Evolutionary conservation across 768 basidiomycete species (phyloP).

Genomic region (Termitomyces sp.): DNA sequence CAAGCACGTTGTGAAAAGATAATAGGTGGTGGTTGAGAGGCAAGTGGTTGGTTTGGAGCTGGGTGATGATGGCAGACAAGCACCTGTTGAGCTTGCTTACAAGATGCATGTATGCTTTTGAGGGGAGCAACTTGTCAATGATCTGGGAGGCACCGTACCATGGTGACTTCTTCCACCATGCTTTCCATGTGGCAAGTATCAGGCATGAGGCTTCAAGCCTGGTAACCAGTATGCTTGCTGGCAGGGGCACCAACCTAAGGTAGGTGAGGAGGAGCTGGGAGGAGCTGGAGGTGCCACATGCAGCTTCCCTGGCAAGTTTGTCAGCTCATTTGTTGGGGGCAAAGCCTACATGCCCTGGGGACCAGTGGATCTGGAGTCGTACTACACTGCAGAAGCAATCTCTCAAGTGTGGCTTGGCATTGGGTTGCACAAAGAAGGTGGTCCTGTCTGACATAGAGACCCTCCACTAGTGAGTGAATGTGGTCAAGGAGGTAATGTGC

Average conservation of each 20-base stretch:
- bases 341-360: neutral
- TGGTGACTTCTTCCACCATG: neutral
- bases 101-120: neutral
- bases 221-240: neutral
- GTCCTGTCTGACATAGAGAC: neutral
- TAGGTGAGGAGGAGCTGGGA: neutral
- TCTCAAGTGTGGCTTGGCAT: neutral
- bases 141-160: neutral
- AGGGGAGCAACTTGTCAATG: neutral
- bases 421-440: too few species aligned
- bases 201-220: neutral
- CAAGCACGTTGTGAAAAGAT: too few species aligned
- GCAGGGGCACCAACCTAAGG: neutral
- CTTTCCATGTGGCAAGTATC: neutral
- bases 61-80: neutral
- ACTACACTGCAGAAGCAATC: neutral
- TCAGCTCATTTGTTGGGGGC: neutral
- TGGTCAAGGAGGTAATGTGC: constrained; percentile 7
- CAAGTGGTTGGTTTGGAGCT: neutral
- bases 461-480: neutral
- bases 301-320: neutral
- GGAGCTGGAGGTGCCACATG: neutral
- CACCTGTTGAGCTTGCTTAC: neutral
- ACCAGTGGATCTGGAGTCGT: neutral
- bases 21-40: neutral